Evolutionary conservation across 306 rosid genomes (phyloP).

Genomic region (Dicorynia guianensis): DNA sequence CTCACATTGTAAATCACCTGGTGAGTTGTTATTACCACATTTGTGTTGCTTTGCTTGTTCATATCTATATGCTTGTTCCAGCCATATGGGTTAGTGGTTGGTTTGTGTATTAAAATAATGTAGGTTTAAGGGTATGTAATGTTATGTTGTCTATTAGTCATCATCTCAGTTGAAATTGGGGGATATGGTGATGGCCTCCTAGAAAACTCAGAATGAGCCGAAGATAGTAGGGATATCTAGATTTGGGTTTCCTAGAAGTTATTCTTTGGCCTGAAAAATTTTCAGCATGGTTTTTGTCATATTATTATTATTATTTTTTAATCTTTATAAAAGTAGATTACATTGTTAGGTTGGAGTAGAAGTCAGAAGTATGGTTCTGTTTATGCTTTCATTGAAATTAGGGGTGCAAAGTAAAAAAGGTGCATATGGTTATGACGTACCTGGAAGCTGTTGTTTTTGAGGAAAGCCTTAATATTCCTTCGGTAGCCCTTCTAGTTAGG

Average conservation of each 20-base stretch:
- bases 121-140: not conserved
- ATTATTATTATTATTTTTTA: not conserved
- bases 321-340: not conserved
- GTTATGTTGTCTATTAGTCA: not conserved
- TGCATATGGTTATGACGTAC: not conserved
- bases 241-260: not conserved
- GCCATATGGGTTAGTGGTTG: slow-evolving; percentile 24
- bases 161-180: not conserved
- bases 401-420: not conserved
- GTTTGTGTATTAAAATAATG: slow-evolving; percentile 5
- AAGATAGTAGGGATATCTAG: not conserved
- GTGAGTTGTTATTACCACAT: slow-evolving; percentile 52
- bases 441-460: not conserved
- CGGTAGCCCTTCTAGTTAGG: not conserved
- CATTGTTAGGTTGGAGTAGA: not conserved
- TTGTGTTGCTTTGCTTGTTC: not conserved
- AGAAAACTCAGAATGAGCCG: too few relatives aligned
- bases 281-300: not conserved
- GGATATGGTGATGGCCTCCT: not conserved
- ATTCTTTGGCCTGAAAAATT: not conserved
- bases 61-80: not conserved
- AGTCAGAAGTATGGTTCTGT: not conserved
- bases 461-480: not conserved
- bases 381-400: not conserved
- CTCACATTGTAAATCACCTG: slow-evolving; percentile 97